Percentiles rank a stretch among this genome's conserved stretches.
phyloP scores from a whole-genome alignment of 768 basidiomycete genomes.

The Termitomyces eurrhizus region DNA sequence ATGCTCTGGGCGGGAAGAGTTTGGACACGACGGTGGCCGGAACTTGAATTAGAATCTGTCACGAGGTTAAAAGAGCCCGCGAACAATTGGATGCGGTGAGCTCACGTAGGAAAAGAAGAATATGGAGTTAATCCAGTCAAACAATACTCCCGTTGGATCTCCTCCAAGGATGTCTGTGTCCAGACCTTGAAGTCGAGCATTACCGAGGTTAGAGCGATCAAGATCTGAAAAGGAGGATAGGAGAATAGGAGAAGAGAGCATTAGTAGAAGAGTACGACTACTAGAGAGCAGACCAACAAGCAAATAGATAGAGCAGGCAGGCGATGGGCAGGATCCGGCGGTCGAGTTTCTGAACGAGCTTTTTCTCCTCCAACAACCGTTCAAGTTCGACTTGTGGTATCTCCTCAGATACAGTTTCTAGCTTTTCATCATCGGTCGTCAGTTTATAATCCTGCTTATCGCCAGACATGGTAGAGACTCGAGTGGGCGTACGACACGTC shows the following conservation, averaged over 20 bases:
- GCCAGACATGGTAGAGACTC: slow-evolving; percentile 5
- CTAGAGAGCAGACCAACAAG: slow-evolving; percentile 45
- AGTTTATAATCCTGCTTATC: slow-evolving; percentile 8
- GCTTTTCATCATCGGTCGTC: slow-evolving; percentile 26
- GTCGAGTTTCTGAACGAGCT: slow-evolving; percentile 63
- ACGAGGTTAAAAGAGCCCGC: neutral
- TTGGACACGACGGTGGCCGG: slow-evolving; percentile 67
- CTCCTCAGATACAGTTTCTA: slow-evolving; percentile 20
- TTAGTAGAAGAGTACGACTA: neutral
- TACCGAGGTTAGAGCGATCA: slow-evolving; percentile 77
- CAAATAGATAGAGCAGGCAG: slow-evolving; percentile 73
- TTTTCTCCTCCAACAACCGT: slow-evolving; percentile 16
- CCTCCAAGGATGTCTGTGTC: slow-evolving; percentile 61
- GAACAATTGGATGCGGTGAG: neutral
- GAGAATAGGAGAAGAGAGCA: slow-evolving; percentile 1
- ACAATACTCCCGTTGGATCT: slow-evolving; percentile 63
- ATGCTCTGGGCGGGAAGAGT: slow-evolving; percentile 61
- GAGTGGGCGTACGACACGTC: neutral
- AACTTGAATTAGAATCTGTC: slow-evolving; percentile 64
- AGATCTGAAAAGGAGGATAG: slow-evolving; percentile 37
- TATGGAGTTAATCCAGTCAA: slow-evolving; percentile 73
- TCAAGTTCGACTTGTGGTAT: slow-evolving; percentile 12
- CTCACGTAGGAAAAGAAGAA: slow-evolving; percentile 80
- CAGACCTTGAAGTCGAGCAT: slow-evolving; percentile 72
- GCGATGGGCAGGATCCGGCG: slow-evolving; percentile 64